phyloP scores from a whole-genome alignment of 441 rosid genomes.

The Populus hybrid region DNA sequence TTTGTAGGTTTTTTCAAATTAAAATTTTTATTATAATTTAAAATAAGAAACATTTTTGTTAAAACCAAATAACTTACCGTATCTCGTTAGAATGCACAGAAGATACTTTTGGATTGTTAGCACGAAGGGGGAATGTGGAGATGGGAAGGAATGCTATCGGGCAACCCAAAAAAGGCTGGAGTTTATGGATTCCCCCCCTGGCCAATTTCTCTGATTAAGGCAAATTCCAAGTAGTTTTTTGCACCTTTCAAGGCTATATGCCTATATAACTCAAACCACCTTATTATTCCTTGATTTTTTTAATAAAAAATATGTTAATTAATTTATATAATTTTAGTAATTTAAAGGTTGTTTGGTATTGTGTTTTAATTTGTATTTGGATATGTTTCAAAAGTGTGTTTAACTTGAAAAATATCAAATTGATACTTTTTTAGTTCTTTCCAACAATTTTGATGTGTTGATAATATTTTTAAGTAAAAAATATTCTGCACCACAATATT shows the following conservation, averaged over 20 bases:
- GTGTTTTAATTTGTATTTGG: too few relatives aligned
- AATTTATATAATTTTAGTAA: too few relatives aligned
- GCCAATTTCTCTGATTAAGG: background rate
- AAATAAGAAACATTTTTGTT: too few relatives aligned
- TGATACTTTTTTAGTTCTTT: too few relatives aligned
- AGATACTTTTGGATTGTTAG: background rate
- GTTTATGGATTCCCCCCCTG: background rate
- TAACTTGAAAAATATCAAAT: too few relatives aligned
- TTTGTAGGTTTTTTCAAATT: background rate
- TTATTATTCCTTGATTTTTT: background rate
- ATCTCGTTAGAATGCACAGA: background rate
- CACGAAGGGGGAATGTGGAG: background rate
- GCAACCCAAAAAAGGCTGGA: background rate
- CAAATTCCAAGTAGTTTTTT: background rate
- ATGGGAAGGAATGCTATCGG: background rate
- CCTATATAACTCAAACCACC: background rate
- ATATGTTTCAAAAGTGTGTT: too few relatives aligned
- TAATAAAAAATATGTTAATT: too few relatives aligned
- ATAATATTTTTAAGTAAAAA: too few relatives aligned
- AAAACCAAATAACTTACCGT: too few relatives aligned
- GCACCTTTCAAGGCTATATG: background rate
- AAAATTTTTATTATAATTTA: too few relatives aligned
- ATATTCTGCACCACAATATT: too few relatives aligned
- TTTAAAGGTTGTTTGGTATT: too few relatives aligned
- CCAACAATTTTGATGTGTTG: accelerated